A percentile compares a stretch with the other conserved stretches of the same genome.
Evolutionary conservation across 139 green algal species (phyloP).

Genomic region (Picochlorum sp.): DNA sequence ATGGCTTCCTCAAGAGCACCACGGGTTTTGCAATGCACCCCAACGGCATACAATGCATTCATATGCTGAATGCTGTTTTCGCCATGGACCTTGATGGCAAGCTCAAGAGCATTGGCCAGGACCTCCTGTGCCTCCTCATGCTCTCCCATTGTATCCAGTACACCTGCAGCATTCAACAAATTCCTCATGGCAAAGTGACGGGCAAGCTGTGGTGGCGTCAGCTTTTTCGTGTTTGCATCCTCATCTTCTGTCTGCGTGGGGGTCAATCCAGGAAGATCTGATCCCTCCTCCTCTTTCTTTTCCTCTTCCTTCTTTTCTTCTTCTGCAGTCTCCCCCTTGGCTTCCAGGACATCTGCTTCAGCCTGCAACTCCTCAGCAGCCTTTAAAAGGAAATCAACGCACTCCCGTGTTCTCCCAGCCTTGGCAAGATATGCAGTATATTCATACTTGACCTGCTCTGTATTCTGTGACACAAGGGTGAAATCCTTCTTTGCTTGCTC

Average conservation of each 20-base stretch:
- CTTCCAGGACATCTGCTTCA: not conserved
- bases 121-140: slow-evolving; percentile 9
- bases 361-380: slow-evolving; percentile 11
- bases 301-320: slow-evolving; percentile 6
- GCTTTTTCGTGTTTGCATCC: not conserved
- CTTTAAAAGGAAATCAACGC: slow-evolving; percentile 11
- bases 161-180: slow-evolving; percentile 26
- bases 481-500: slow-evolving; percentile 16
- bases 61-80: slow-evolving; percentile 19
- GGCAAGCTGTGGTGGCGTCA: slow-evolving; percentile 8
- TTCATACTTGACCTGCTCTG: slow-evolving; percentile 33
- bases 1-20: slow-evolving; percentile 13
- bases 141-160: slow-evolving; percentile 22
- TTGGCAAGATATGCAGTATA: slow-evolving; percentile 16
- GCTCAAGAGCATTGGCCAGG: slow-evolving; percentile 14
- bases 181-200: slow-evolving; percentile 27
- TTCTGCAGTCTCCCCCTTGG: not conserved
- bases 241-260: slow-evolving; percentile 1
- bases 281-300: not conserved
- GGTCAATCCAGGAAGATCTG: not conserved
- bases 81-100: slow-evolving; percentile 14
- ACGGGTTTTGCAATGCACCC: slow-evolving; percentile 20
- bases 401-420: slow-evolving; percentile 10
- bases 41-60: slow-evolving; percentile 28
- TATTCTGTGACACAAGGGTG: slow-evolving; percentile 8